Conservation (phyloP, 2,329 filamentous ascomycete species). For the Aureobasidium vineae region DNA sequence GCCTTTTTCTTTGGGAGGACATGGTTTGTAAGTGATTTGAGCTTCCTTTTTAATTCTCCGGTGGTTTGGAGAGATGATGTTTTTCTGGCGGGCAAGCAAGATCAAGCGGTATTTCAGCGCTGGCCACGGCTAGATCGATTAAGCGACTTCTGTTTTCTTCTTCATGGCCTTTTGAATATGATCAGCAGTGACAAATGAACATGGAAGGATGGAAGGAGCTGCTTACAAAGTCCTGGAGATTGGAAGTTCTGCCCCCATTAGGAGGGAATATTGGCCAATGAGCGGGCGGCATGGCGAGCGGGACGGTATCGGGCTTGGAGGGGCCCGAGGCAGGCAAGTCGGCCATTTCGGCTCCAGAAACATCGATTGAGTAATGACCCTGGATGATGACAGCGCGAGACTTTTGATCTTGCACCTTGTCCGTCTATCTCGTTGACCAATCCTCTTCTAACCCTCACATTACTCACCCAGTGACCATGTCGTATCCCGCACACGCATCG, state of each 20-base stretch:
- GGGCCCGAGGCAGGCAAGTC: conserved; percentile 18
- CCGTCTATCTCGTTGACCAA: neutral
- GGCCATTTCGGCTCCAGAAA: conserved; percentile 10
- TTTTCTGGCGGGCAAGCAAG: neutral
- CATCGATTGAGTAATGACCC: conserved; percentile 10
- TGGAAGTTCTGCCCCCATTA: conserved; percentile 9
- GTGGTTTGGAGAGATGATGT: neutral
- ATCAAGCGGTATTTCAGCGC: conserved; percentile 15
- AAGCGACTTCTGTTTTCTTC: neutral
- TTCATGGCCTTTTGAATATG: neutral
- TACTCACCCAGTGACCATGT: neutral
- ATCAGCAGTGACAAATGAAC: neutral
- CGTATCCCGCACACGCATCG: conserved; percentile 44
- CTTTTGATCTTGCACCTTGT: conserved; percentile 2
- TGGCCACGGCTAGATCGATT: conserved; percentile 13
- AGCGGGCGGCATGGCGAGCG: neutral
- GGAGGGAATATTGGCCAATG: neutral
- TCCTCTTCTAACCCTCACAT: neutral
- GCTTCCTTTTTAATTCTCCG: neutral
- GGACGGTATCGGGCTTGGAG: conserved; percentile 7
- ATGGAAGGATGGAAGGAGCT: neutral
- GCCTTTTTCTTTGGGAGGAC: neutral
- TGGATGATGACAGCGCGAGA: conserved; percentile 21
- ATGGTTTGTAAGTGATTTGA: conserved; percentile 7
- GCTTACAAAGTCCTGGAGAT: conserved; percentile 15